Evolutionary conservation across 2,329 filamentous ascomycete species (phyloP).

Genomic region (Didymella lethalis): DNA sequence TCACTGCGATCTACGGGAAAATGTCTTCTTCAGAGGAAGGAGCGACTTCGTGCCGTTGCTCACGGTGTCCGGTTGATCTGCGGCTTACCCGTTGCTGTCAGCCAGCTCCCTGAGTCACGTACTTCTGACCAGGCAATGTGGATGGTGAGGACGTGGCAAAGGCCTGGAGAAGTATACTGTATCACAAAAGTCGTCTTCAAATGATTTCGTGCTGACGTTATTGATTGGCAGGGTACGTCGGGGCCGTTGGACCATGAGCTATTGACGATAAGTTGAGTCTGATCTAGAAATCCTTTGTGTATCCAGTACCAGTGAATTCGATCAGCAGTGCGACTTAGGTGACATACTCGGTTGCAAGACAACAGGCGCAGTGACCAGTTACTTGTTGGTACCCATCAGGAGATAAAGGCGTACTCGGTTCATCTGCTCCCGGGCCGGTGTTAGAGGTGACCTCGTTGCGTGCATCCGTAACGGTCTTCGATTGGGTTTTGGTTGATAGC

Average conservation of each 20-base stretch:
- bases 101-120: not conserved
- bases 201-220: not conserved
- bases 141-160: not conserved
- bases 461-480: not conserved
- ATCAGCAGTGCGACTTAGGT: conserved; percentile 1
- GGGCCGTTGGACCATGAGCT: no score
- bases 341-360: not conserved
- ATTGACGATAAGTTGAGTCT: no score
- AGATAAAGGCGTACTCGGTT: not conserved
- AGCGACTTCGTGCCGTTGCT: not conserved
- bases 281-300: not conserved
- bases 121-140: not conserved
- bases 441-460: not conserved
- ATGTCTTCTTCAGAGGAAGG: not conserved
- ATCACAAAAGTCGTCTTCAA: not conserved
- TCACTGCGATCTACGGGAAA: conserved; percentile 1
- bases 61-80: not conserved
- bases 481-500: not conserved
- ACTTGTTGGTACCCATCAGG: not conserved
- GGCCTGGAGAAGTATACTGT: not conserved
- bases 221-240: not conserved
- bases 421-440: not conserved
- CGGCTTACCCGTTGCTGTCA: not conserved
- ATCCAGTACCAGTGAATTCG: not conserved
- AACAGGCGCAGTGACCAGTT: not conserved